Percentiles rank a stretch among this genome's conserved stretches.
phyloP scores from a whole-genome alignment of 192 early-diverging fungal species.

The Coemansia sp. region DNA sequence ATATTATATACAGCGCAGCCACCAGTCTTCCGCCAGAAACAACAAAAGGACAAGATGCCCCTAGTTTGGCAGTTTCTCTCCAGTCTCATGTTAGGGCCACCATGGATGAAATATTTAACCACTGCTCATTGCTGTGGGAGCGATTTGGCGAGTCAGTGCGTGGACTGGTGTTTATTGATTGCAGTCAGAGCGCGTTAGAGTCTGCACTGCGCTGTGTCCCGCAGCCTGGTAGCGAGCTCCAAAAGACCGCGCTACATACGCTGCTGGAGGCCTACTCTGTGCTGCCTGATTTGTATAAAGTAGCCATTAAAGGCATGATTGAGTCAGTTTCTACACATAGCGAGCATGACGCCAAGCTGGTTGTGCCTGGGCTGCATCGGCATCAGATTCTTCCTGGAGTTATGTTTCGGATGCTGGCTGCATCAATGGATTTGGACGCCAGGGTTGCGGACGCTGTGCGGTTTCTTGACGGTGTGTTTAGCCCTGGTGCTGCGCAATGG shows the following conservation, averaged over 20 bases:
- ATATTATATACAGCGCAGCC: constrained; percentile 2
- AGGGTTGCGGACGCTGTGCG: constrained; percentile 9
- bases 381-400: constrained; percentile 31
- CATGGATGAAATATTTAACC: constrained; percentile 14
- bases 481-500: constrained; percentile 25
- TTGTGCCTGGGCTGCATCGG: constrained; percentile 18
- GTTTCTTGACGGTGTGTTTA: constrained; percentile 20
- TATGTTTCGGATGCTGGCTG: constrained; percentile 27
- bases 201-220: not conserved
- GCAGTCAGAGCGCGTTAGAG: not conserved
- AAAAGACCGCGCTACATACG: not conserved
- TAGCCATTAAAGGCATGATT: constrained; percentile 22
- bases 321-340: constrained; percentile 6
- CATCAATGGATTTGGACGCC: not conserved
- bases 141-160: constrained; percentile 28
- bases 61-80: constrained; percentile 7
- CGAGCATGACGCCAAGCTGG: constrained; percentile 4
- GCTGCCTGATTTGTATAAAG: constrained; percentile 40
- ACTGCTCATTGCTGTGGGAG: constrained; percentile 40
- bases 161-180: constrained; percentile 32
- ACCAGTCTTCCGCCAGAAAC: not conserved
- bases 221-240: constrained; percentile 7
- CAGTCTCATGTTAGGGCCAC: constrained; percentile 19
- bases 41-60: not conserved
- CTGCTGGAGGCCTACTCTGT: constrained; percentile 10